A percentile compares a stretch with the other conserved stretches of the same genome.
phyloP scores from a whole-genome alignment of 1,284 basidiomycete species.

The Ceratobasidium sp. region DNA sequence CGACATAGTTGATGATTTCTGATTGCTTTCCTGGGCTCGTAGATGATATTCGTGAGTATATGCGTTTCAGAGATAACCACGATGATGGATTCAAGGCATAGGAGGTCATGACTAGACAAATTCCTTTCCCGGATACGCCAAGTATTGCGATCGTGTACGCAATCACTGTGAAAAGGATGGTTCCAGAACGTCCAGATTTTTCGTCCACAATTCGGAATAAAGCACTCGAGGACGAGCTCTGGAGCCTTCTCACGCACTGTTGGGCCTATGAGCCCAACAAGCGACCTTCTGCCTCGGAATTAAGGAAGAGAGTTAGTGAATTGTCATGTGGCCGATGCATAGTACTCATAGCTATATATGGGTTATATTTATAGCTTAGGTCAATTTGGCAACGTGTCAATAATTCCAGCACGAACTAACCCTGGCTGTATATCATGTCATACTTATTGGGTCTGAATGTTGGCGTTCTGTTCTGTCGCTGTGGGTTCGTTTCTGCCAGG shows the following conservation, averaged over 20 bases:
- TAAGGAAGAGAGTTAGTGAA: too few relatives aligned
- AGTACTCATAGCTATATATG: too few relatives aligned
- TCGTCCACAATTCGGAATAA: not conserved
- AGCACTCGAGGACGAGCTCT: constrained; percentile 11
- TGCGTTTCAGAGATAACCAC: not conserved
- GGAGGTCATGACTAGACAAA: constrained; percentile 18
- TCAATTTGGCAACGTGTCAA: too few relatives aligned
- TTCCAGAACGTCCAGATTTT: not conserved
- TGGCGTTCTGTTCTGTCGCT: too few relatives aligned
- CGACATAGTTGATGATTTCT: too few relatives aligned
- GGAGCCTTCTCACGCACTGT: constrained; percentile 5
- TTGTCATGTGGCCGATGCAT: too few relatives aligned
- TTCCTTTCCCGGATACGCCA: not conserved
- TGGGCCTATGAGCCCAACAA: constrained; percentile 16
- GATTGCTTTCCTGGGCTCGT: not conserved
- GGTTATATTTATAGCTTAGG: too few relatives aligned
- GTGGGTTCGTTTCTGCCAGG: too few relatives aligned
- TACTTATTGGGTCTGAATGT: too few relatives aligned
- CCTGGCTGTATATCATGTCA: too few relatives aligned
- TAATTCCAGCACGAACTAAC: too few relatives aligned
- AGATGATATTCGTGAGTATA: constrained; percentile 22
- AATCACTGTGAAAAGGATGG: not conserved
- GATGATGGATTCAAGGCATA: not conserved
- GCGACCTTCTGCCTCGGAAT: not conserved
- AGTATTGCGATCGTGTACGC: not conserved